Percentiles rank a stretch among this genome's conserved stretches.
phyloP scores from a whole-genome alignment of 2,329 filamentous ascomycete species.

The Phymatotrichopsis omnivora region DNA sequence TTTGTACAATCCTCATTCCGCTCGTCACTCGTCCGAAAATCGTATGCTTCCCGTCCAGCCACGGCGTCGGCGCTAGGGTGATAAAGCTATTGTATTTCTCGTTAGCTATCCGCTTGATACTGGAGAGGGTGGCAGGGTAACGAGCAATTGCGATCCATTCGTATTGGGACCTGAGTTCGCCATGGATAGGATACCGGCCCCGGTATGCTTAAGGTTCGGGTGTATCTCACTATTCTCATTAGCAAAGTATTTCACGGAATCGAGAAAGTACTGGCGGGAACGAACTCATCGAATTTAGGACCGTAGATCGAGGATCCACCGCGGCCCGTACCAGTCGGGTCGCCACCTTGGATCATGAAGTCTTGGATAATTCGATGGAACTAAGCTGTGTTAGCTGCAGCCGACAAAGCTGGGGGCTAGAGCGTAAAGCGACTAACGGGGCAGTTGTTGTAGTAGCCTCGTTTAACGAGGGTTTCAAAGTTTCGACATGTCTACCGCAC shows the following conservation, averaged over 20 bases:
- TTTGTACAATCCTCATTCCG: slow-evolving; percentile 72
- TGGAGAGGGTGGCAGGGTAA: not conserved
- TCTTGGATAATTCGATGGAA: slow-evolving; percentile 93
- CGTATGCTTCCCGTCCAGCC: slow-evolving; percentile 94
- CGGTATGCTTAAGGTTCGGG: slow-evolving; percentile 71
- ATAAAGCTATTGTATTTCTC: slow-evolving; percentile 49
- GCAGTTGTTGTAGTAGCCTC: slow-evolving; percentile 79
- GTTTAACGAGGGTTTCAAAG: slow-evolving; percentile 66
- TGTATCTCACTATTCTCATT: slow-evolving; percentile 52
- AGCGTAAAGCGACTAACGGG: slow-evolving; percentile 36
- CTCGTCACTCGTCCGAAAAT: slow-evolving; percentile 86
- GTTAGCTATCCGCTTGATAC: not conserved
- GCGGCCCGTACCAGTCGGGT: slow-evolving; percentile 85
- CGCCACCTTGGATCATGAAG: slow-evolving; percentile 95
- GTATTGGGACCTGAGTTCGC: slow-evolving; percentile 88
- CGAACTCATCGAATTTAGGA: slow-evolving; percentile 70
- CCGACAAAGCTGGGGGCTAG: not conserved
- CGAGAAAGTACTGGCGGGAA: slow-evolving; percentile 16
- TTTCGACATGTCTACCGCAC: slow-evolving; percentile 61
- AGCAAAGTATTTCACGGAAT: not conserved
- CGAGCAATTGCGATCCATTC: slow-evolving; percentile 75
- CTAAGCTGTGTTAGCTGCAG: slow-evolving; percentile 17
- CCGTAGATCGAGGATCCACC: slow-evolving; percentile 86
- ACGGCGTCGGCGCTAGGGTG: slow-evolving; percentile 85
- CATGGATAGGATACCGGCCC: slow-evolving; percentile 91